A percentile compares a stretch with the other conserved stretches of the same genome.
Evolutionary conservation across 441 rosid species (phyloP).

Genomic region (Croton laevigatus): DNA sequence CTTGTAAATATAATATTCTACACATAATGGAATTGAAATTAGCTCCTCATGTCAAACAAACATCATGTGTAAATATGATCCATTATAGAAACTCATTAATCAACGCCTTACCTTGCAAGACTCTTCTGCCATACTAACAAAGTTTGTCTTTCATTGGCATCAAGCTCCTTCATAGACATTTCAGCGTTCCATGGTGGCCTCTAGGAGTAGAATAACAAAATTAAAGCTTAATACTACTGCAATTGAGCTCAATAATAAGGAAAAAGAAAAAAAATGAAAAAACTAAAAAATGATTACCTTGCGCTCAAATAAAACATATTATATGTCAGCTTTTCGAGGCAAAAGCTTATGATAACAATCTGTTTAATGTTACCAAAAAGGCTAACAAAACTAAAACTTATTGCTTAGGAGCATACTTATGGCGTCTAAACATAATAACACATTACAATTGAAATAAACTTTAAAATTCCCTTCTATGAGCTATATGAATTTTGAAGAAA

Average conservation of each 20-base stretch:
- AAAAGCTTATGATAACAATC: background rate
- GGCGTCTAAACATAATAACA: background rate
- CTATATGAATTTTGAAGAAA: background rate
- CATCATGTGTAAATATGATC: too few relatives aligned
- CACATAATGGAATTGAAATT: too few relatives aligned
- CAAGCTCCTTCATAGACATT: conserved; percentile 78
- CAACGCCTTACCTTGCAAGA: conserved; percentile 55
- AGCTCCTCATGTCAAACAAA: too few relatives aligned
- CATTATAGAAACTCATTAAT: too few relatives aligned
- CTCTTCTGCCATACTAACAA: conserved; percentile 80
- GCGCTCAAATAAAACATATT: background rate
- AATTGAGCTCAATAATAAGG: background rate
- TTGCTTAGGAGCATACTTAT: background rate
- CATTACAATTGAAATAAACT: background rate
- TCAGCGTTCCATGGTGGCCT: conserved; percentile 82
- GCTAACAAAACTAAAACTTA: background rate
- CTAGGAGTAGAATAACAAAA: conserved; percentile 13
- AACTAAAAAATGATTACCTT: too few relatives aligned
- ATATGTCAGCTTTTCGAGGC: background rate
- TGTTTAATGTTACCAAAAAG: background rate
- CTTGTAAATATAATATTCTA: too few relatives aligned
- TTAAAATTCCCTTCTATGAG: background rate
- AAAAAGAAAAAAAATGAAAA: too few relatives aligned
- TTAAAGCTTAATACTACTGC: background rate
- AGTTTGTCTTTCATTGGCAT: conserved; percentile 72